These are phyloP conservation scores for Geotrichum candidum DNA, from an alignment of 1,139 yeast species.

Conservation along the genomic window DNA sequence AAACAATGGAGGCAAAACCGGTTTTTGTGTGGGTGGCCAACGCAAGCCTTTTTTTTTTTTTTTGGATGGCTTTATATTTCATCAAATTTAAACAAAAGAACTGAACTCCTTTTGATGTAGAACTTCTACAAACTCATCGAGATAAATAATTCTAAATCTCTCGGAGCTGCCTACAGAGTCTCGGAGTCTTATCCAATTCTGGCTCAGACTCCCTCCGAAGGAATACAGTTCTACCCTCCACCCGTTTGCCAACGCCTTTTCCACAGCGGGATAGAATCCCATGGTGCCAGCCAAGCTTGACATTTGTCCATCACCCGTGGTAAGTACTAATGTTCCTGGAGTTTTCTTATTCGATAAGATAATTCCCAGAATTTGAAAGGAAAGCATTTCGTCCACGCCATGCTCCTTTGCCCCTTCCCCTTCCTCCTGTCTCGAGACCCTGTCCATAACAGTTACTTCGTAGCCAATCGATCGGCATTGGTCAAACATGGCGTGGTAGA, in stretches of 20 bases:
- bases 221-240: constrained; percentile 26
- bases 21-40: background rate
- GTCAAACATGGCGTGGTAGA: constrained; percentile 15
- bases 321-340: constrained; percentile 23
- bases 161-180: constrained; percentile 11
- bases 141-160: constrained; percentile 19
- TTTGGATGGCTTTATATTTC: background rate
- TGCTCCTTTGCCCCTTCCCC: constrained; percentile 16
- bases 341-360: background rate
- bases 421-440: background rate
- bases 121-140: constrained; percentile 21
- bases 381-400: constrained; percentile 25
- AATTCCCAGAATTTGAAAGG: constrained; percentile 17
- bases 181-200: constrained; percentile 19
- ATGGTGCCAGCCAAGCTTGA: constrained; percentile 14
- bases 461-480: constrained; percentile 5
- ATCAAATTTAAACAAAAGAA: background rate
- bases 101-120: constrained; percentile 5
- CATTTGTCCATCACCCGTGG: constrained; percentile 28
- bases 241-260: constrained; percentile 20
- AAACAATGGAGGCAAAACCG: background rate
- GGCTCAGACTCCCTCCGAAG: constrained; percentile 22
- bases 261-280: constrained; percentile 21
- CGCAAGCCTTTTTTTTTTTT: too few relatives aligned
- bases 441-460: constrained; percentile 13